Evolutionary conservation across 163 green algal genomes (phyloP).

Genomic region (Trebouxia gelatinosa): DNA sequence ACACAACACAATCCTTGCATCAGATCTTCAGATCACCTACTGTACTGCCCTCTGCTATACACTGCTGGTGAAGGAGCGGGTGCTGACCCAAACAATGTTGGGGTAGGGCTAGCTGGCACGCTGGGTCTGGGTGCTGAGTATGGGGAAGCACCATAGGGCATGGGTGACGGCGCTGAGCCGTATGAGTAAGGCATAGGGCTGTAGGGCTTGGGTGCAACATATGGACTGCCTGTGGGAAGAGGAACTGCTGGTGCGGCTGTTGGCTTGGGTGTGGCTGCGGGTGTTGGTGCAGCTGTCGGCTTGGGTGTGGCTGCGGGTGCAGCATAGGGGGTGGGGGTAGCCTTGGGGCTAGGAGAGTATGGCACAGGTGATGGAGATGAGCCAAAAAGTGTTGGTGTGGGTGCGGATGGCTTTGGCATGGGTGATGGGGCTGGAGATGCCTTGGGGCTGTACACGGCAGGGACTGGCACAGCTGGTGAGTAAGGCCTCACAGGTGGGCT

Average conservation of each 20-base stretch:
- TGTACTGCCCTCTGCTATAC: too few relatives aligned
- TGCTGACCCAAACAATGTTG: not conserved
- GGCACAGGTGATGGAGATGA: too few relatives aligned
- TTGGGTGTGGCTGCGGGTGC: not conserved
- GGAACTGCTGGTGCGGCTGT: not conserved
- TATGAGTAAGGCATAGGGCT: conserved; percentile 11
- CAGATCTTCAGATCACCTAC: too few relatives aligned
- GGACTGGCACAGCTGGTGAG: too few relatives aligned
- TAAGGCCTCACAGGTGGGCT: too few relatives aligned
- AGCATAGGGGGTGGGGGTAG: not conserved
- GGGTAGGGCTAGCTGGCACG: not conserved
- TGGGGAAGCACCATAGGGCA: too few relatives aligned
- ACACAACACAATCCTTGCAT: too few relatives aligned
- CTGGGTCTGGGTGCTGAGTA: conserved; percentile 1
- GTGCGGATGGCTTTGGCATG: too few relatives aligned
- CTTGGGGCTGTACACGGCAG: too few relatives aligned
- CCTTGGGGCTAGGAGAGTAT: not conserved
- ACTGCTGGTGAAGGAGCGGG: conserved; percentile 9
- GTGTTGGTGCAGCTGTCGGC: not conserved
- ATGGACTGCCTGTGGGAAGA: too few relatives aligned
- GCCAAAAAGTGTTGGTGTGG: too few relatives aligned
- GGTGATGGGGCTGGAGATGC: too few relatives aligned
- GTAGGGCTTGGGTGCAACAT: conserved; percentile 1
- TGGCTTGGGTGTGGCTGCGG: not conserved
- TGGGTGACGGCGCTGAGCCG: not conserved